Conservation (phyloP, 257 asterid species). For the Fraxinus anomala region DNA sequence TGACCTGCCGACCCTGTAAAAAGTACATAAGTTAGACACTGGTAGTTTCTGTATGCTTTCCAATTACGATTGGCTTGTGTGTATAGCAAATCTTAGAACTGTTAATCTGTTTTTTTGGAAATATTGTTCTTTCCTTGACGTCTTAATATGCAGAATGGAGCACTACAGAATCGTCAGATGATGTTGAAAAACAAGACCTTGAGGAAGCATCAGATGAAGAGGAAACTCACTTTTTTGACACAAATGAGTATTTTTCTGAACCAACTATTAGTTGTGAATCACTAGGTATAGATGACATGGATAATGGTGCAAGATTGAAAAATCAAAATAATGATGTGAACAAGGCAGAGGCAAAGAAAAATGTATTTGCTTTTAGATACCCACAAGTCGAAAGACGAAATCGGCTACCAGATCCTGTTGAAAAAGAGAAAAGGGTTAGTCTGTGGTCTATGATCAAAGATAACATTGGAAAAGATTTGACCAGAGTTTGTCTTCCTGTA, state of each 20-base stretch:
- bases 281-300: conserved; percentile 43
- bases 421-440: conserved; percentile 88
- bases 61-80: background rate
- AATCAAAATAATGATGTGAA: conserved; percentile 32
- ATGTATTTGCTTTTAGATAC: conserved; percentile 28
- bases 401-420: conserved; percentile 87
- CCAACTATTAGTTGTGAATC: conserved; percentile 36
- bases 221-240: conserved; percentile 71
- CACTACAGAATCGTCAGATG: conserved; percentile 95
- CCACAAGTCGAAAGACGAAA: conserved; percentile 63
- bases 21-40: background rate
- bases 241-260: conserved; percentile 64
- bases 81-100: background rate
- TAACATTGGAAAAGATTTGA: conserved; percentile 91
- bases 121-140: conserved; percentile 1
- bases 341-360: conserved; percentile 26
- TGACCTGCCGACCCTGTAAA: background rate
- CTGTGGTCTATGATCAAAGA: conserved; percentile 97
- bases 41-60: background rate
- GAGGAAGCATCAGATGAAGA: conserved; percentile 91
- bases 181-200: conserved; percentile 85
- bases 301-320: conserved; percentile 27
- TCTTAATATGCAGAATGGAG: conserved; percentile 68
- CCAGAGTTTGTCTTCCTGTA: conserved; percentile 91
- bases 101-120: background rate